Percentiles rank a stretch among this genome's conserved stretches.
Conservation (phyloP, 2,329 filamentous ascomycete genomes). For the Aspergillus sp. region DNA sequence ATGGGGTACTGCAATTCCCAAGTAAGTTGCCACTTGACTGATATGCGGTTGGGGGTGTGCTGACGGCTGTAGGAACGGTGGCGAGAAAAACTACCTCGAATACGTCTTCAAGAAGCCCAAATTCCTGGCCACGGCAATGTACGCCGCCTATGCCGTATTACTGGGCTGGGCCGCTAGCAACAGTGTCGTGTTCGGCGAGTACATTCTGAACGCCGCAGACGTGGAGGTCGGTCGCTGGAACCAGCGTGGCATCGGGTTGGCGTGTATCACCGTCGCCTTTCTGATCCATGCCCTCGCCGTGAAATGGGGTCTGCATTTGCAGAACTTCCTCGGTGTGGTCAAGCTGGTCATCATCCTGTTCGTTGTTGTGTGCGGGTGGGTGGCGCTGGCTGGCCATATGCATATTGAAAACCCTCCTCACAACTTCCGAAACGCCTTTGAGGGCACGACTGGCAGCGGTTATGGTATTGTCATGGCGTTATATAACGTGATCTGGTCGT, state of each 20-base stretch:
- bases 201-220: conserved; percentile 49
- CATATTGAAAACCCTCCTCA: conserved; percentile 34
- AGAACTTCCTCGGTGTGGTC: conserved; percentile 50
- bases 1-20: conserved; percentile 51
- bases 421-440: conserved; percentile 40
- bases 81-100: conserved; percentile 56
- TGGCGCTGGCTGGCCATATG: conserved; percentile 40
- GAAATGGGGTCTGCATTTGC: conserved; percentile 48
- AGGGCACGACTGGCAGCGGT: conserved; percentile 35
- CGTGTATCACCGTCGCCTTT: conserved; percentile 48
- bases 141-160: conserved; percentile 51
- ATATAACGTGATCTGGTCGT: conserved; percentile 63
- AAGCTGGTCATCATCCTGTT: conserved; percentile 52
- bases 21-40: conserved; percentile 23
- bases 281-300: conserved; percentile 48
- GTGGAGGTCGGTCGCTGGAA: conserved; percentile 48
- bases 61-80: conserved; percentile 41
- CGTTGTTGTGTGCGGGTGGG: conserved; percentile 44
- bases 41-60: background rate
- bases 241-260: conserved; percentile 49
- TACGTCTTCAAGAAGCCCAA: conserved; percentile 52
- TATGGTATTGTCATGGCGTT: conserved; percentile 58
- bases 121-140: conserved; percentile 55
- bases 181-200: conserved; percentile 53
- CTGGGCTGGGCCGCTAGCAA: conserved; percentile 54